Evolutionary conservation across 306 rosid genomes (phyloP).

Genomic region (Prunus campanulata): DNA sequence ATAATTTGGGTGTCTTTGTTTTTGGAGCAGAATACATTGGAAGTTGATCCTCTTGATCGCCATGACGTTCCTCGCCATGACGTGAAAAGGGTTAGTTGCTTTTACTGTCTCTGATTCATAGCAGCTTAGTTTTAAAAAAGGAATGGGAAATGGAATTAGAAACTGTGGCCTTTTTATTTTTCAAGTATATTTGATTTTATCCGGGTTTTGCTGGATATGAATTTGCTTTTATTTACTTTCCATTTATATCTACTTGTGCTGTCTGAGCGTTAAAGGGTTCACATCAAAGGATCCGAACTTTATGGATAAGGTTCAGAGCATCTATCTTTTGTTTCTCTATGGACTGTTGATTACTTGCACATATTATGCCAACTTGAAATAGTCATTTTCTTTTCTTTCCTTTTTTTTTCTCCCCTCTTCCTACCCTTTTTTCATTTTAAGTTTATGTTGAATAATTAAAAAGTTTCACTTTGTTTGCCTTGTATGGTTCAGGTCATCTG

Average conservation of each 20-base stretch:
- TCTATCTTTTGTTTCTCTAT: background rate
- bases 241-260: background rate
- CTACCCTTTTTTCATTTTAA: background rate
- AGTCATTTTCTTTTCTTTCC: background rate
- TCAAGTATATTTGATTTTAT: background rate
- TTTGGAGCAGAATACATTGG: conserved; percentile 55
- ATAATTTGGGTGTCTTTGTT: background rate
- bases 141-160: background rate
- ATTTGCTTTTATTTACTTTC: background rate
- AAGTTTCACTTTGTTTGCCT: conserved; percentile 2
- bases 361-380: background rate
- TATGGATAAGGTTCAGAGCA: conserved; percentile 14
- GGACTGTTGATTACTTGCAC: background rate
- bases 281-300: conserved; percentile 11
- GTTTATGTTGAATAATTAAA: background rate
- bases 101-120: background rate
- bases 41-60: conserved; percentile 46
- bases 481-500: conserved; percentile 65
- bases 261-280: background rate
- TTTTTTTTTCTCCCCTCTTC: background rate
- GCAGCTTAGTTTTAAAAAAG: too few relatives aligned
- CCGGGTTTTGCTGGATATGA: background rate
- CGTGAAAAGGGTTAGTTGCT: conserved; percentile 46
- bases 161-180: background rate
- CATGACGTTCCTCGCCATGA: conserved; percentile 84